Conservation (phyloP, 768 basidiomycete species). For the Krasilnikovozyma curviuscula region DNA sequence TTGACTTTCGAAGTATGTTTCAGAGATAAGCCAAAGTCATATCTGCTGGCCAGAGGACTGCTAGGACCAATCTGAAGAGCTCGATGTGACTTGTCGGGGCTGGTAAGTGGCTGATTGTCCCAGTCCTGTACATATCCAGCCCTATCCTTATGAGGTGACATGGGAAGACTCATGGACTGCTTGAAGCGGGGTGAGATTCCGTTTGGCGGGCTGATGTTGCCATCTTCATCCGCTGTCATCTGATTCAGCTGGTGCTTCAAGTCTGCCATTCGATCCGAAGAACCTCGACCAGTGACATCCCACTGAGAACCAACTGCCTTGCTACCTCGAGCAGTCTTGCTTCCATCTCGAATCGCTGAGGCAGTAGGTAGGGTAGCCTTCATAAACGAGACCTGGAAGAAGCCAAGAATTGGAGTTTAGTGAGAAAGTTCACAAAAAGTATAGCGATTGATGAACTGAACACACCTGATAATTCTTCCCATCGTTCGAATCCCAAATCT, state of each 20-base stretch:
- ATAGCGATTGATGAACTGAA: conserved; percentile 37
- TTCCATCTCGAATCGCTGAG: background rate
- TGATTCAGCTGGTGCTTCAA: conserved; percentile 6
- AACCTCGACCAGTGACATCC: conserved; percentile 3
- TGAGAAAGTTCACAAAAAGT: too few species aligned
- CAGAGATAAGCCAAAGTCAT: conserved; percentile 7
- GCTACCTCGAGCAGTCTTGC: background rate
- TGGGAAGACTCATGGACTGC: too few species aligned
- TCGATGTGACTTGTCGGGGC: conserved; percentile 2
- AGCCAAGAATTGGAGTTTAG: too few species aligned
- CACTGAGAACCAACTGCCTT: background rate
- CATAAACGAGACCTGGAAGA: too few species aligned
- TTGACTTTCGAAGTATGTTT: background rate
- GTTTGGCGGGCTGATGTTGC: background rate
- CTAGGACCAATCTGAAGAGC: background rate
- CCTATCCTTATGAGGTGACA: background rate
- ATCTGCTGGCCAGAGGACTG: conserved; percentile 2
- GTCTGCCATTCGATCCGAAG: conserved; percentile 9
- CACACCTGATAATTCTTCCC: conserved; percentile 63
- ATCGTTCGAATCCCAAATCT: conserved; percentile 84
- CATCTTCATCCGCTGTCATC: conserved; percentile 2
- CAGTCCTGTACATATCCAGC: background rate
- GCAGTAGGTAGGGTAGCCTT: too few species aligned
- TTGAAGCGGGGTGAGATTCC: background rate
- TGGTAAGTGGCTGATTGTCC: background rate